Conservation (phyloP, 116 monocot species). For the Cymodocea nodosa region DNA sequence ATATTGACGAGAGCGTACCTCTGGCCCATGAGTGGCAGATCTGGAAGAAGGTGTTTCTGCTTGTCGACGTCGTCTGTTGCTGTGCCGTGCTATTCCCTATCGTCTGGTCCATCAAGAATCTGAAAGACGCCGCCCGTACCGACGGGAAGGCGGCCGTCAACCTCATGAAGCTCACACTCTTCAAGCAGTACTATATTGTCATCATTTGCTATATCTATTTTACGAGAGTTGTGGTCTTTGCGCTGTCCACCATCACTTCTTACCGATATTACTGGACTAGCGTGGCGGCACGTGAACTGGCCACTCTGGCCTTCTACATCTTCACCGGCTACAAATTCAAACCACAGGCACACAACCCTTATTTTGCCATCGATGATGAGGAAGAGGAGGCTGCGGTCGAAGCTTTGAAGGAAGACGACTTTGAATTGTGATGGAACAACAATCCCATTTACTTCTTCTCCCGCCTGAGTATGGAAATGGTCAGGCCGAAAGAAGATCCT, state of each 20-base stretch:
- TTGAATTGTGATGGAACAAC: constrained; percentile 14
- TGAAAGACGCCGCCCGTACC: constrained; percentile 40
- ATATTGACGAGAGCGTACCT: constrained; percentile 39
- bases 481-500: too few relatives aligned
- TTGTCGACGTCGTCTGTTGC: constrained; percentile 50
- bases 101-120: constrained; percentile 51
- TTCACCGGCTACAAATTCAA: constrained; percentile 58
- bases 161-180: constrained; percentile 41
- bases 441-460: too few relatives aligned
- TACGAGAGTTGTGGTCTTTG: constrained; percentile 54
- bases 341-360: constrained; percentile 43
- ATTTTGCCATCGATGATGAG: constrained; percentile 46
- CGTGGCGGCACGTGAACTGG: constrained; percentile 32
- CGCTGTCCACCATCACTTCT: constrained; percentile 35
- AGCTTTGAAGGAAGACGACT: constrained; percentile 25
- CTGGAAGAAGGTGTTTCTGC: constrained; percentile 46
- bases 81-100: constrained; percentile 58
- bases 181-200: constrained; percentile 50
- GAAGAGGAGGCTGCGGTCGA: constrained; percentile 38
- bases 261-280: constrained; percentile 53
- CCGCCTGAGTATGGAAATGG: too few relatives aligned
- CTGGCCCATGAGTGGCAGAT: constrained; percentile 33
- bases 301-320: constrained; percentile 41
- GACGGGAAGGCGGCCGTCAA: constrained; percentile 54
- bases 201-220: constrained; percentile 56